Base-by-base conservation (phyloP, 805 yeast species). In the Scheffersomyces lignosus region DNA sequence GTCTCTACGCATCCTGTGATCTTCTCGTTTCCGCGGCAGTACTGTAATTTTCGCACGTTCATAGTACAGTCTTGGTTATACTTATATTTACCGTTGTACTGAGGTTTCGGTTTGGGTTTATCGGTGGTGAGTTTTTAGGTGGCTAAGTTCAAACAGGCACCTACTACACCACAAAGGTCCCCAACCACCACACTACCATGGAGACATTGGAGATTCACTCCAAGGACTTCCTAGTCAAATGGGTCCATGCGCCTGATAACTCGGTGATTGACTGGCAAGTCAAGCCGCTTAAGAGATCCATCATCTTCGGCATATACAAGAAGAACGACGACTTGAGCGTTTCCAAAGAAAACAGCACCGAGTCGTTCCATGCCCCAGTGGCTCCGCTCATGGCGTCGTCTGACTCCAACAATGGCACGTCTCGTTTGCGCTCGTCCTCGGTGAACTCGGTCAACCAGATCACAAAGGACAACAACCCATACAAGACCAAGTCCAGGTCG, bases 141-240 rank as follows among this genome's bases (percentile, higher is more conserved):
- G n/a, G n/a, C n/a, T n/a, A n/a, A n/a, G n/a, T n/a, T n/a, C n/a
- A n/a, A n/a, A n/a, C n/a, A n/a, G n/a, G n/a, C n/a, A n/a, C n/a
- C n/a, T n/a, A n/a, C n/a, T n/a, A n/a, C n/a, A n/a, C n/a, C n/a
- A n/a, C n/a, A n/a, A n/a, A n/a, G n/a, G n/a, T n/a, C n/a, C n/a
- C n/a, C n/a, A n/a, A n/a, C n/a, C n/a, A n/a, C n/a, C n/a, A n/a
- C n/a, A n/a, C n/a, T 15, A 30, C 33, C 4, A 87, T 89, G 96
- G 98, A 91, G 62, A 81, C 89, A 2, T 75, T 93, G 33, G 97
- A 91, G 61, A 80, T 93, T 16, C 95, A 90, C 51, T 81, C 95
- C 33, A 85, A 87, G 59, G 84, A 93, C 39, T 91, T 87, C 53
- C 78, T 89, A 44, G 86, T 90, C 52, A 87, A 91, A 50, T 93